Base-by-base conservation (phyloP, 495 filamentous ascomycete species). In the Oidiodendron maius region DNA sequence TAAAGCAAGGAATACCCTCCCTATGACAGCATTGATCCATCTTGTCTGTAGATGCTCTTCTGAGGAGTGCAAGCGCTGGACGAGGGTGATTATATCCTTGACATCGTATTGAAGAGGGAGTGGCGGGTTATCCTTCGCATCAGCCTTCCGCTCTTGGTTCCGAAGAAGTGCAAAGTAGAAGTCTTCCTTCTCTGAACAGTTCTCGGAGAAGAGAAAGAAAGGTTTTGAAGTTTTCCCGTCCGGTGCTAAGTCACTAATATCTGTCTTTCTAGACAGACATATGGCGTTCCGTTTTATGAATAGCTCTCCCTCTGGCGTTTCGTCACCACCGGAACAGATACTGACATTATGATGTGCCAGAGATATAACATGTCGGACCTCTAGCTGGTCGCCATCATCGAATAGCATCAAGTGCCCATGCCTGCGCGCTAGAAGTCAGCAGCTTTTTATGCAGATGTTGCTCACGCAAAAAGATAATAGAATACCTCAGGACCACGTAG, bases 321-420 rank as follows among this genome's bases (percentile, higher is more conserved):
- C 70, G 30, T 80, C 80, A 35, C 84, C 89, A 40, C 89, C 93
- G 17, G 83, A 86, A 64, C 89, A 90, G 59, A 97, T 81, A 56
- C 81, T 86, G 52, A 97, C 77, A 48, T 86, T 75, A 66, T 96
- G 88, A 57, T 94, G 86, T 24, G 85, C 84, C 13, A 98, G 75
- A 0, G 90, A 93, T 26, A 98, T 87, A 20, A 98, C 93, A 65
- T 96, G 87, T 53, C 91, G 83, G 18, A 97, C 91, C 64, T 97
- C 94, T 48, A 94, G 71, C 63, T 97, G 89, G 44, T 86, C 81
- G 3, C 70, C 66, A 59, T 96, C 89, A 59, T 98, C 93, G 65
- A 95, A 98, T 17, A 98, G 83, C 89, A 98, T 96, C 46, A 98
- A 66, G 60, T 97, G 88, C 25, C 91, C 90, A 66, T 95, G 94